Evolutionary conservation across 2,329 filamentous ascomycete species (phyloP).

Genomic region (Neonectria coccinea): DNA sequence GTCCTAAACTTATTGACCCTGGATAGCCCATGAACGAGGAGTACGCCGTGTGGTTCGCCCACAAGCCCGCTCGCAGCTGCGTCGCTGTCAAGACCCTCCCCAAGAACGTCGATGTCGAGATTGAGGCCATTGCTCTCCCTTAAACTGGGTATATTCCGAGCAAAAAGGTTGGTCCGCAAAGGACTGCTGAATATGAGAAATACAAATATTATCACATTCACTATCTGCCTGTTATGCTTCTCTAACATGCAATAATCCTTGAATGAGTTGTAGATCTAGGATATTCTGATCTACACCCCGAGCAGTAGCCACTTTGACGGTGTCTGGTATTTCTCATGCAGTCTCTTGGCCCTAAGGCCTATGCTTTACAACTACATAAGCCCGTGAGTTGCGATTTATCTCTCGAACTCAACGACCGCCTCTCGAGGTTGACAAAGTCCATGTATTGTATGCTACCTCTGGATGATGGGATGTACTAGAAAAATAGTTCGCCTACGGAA

Average conservation of each 20-base stretch:
- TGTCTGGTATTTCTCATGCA: no score
- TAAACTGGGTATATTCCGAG: constrained; percentile 48
- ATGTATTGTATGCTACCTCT: not conserved
- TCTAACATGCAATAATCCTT: not conserved
- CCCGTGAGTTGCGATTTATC: not conserved
- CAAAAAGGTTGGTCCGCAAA: not conserved
- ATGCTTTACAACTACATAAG: not conserved
- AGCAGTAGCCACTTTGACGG: no score
- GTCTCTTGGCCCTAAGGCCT: not conserved
- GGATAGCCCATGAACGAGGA: constrained; percentile 82
- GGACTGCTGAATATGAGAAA: constrained; percentile 2
- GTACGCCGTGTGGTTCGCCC: constrained; percentile 84
- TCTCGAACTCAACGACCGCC: not conserved
- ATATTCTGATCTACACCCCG: not conserved
- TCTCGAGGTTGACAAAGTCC: not conserved
- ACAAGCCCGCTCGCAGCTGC: constrained; percentile 89
- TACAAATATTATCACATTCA: not conserved
- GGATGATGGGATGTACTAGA: no score
- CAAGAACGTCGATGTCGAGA: constrained; percentile 88
- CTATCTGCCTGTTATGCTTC: not conserved
- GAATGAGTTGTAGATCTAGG: not conserved
- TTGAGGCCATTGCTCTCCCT: constrained; percentile 85
- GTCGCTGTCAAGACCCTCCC: constrained; percentile 91
- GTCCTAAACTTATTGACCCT: constrained; percentile 1
- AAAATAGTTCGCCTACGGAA: no score